phyloP scores from a whole-genome alignment of 2,329 filamentous ascomycete species.

The Fusarium protoensiforme region DNA sequence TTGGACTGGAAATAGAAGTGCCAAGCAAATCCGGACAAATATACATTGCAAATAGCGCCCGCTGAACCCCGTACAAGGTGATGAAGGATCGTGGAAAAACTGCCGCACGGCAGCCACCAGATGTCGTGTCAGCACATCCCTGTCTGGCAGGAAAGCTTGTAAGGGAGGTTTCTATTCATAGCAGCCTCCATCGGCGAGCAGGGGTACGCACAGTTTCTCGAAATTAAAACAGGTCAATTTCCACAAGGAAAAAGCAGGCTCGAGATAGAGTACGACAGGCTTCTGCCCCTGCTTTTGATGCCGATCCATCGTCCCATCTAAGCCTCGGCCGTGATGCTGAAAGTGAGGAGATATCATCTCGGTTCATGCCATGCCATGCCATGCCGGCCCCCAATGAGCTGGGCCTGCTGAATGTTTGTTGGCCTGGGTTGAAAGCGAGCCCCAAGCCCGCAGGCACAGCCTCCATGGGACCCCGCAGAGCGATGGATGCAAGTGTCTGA shows the following conservation, averaged over 20 bases:
- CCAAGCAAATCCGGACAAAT: not conserved
- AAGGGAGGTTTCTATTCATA: constrained; percentile 27
- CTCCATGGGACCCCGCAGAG: constrained; percentile 4
- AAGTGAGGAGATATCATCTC: not conserved
- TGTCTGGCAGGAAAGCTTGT: constrained; percentile 30
- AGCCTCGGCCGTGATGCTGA: not conserved
- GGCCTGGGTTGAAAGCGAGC: not conserved
- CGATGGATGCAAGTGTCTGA: not conserved
- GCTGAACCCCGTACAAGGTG: not conserved
- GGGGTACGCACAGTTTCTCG: constrained; percentile 15
- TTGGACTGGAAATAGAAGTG: not conserved
- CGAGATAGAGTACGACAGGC: not conserved
- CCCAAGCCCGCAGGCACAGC: constrained; percentile 20
- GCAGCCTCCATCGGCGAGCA: not conserved
- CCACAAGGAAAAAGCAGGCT: not conserved
- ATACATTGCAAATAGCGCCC: not conserved
- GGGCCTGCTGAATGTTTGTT: not conserved
- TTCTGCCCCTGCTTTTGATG: not conserved
- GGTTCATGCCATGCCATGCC: not conserved
- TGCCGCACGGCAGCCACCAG: not conserved
- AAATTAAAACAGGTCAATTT: constrained; percentile 1
- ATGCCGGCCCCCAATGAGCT: not conserved
- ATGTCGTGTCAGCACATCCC: constrained; percentile 18
- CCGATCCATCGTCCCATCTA: not conserved
- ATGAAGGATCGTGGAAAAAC: not conserved